Base-by-base conservation (phyloP, 805 yeast genomes). In the Vanderwaltozyma yarrowii region DNA sequence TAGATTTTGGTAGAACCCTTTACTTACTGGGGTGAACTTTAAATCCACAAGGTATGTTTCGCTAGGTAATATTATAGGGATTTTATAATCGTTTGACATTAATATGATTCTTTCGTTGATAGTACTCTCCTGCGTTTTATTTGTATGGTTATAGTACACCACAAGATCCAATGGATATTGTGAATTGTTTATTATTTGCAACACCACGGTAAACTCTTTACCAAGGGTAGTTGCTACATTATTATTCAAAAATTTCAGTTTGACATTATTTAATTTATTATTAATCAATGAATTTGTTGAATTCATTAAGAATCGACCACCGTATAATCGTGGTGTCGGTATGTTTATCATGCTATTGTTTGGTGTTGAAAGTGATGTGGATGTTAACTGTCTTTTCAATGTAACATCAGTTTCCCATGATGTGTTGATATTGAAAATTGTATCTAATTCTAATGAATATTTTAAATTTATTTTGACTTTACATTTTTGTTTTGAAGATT, bases 341-440 rank as follows among this genome's bases (percentile, higher is more conserved):
- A 31, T 38, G 10, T 29, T 28, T 17, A 29, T 11, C 15, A 20
- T 25, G 3, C 28, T 30, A 15, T 24, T 26, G 9, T 33, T 39
- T 15, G 40, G 16, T 4, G 27, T 17, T 13, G 26, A 13, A 20
- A 26, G 39, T 3, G 34, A 24, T 14, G 3, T 27, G 12, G 25
- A 10, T 6, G 37, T 17, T 15, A 30, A 28, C 14, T 26, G 25
- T 17, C 18, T 18, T 10, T 27, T 33, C 16, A 27, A 33, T 5
- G 59, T 50, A 3, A 58, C 54, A 21, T 56, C 61, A 4, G 62
- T 57, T 32, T 56, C 57, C 62, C 61, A 56, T 15, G 47, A 34
- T 12, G 61, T 59, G 5, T 42, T 28, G 11, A 56, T 42, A 4
- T 56, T 51, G 31, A 38, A 32, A n/a, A 28, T 32, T 32, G 13